Percentiles rank a stretch among this genome's conserved stretches.
phyloP scores from a whole-genome alignment of 1,284 basidiomycete species.

The Austroboletus novae-zelandiae region DNA sequence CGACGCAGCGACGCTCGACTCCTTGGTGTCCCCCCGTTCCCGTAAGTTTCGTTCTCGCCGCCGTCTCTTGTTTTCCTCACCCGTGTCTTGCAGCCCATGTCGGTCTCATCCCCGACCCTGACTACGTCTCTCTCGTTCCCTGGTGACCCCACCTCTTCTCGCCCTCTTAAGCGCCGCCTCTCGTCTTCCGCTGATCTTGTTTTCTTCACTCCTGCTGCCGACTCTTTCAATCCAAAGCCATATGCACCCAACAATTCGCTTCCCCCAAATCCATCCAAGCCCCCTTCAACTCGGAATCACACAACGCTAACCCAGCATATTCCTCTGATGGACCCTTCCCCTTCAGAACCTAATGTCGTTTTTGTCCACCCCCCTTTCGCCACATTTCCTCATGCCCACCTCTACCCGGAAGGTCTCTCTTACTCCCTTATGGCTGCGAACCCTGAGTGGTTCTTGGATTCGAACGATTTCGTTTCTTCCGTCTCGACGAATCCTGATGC shows the following conservation, averaged over 20 bases:
- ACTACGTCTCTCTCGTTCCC: constrained; percentile 26
- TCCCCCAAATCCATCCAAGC: constrained; percentile 20
- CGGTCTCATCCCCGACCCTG: constrained; percentile 27
- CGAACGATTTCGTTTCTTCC: constrained; percentile 58
- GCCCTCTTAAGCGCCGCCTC: constrained; percentile 49
- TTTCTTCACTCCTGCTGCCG: constrained; percentile 58
- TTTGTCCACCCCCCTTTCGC: constrained; percentile 73
- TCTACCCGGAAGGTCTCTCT: constrained; percentile 63
- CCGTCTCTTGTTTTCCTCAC: not conserved
- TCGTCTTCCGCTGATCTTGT: constrained; percentile 43
- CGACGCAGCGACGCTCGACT: not conserved
- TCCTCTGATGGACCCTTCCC: constrained; percentile 62
- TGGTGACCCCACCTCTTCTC: constrained; percentile 16
- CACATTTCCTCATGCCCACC: constrained; percentile 57
- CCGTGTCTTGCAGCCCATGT: constrained; percentile 23
- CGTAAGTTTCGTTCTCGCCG: constrained; percentile 1
- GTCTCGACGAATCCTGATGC: constrained; percentile 47
- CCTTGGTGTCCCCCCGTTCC: not conserved
- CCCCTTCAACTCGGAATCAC: constrained; percentile 28
- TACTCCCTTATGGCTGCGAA: constrained; percentile 68
- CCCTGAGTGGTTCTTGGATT: constrained; percentile 72
- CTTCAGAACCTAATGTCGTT: constrained; percentile 55
- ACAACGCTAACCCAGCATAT: constrained; percentile 45
- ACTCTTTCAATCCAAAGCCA: constrained; percentile 58
- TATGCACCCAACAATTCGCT: constrained; percentile 42